Evolutionary conservation across 768 basidiomycete species (phyloP).

Genomic region (Rhodosporidiobolus sp.): DNA sequence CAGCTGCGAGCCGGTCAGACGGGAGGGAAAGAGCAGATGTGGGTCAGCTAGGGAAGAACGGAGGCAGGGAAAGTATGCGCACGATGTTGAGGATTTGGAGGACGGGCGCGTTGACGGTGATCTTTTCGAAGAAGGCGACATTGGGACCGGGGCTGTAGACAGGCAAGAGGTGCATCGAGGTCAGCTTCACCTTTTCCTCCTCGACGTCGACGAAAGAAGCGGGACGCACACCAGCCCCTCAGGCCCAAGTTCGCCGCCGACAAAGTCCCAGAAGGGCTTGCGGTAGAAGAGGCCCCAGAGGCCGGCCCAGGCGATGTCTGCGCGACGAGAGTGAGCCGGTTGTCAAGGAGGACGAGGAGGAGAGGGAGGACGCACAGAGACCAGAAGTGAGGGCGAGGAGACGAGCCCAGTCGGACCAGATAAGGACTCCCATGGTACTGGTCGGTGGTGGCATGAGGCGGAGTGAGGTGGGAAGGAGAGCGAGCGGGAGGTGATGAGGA

Average conservation of each 20-base stretch:
- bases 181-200: background rate
- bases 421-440: slow-evolving; percentile 66
- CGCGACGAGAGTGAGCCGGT: slow-evolving; percentile 13
- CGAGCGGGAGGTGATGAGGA: background rate
- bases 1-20: slow-evolving; percentile 52
- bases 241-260: slow-evolving; percentile 64
- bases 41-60: background rate
- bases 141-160: slow-evolving; percentile 59
- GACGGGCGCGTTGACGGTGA: slow-evolving; percentile 75
- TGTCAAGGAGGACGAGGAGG: background rate
- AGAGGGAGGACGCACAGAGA: slow-evolving; percentile 37
- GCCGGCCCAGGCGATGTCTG: slow-evolving; percentile 75
- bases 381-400: slow-evolving; percentile 45
- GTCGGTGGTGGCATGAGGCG: slow-evolving; percentile 11
- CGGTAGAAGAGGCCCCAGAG: slow-evolving; percentile 79
- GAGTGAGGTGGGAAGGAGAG: slow-evolving; percentile 6
- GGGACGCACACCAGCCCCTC: slow-evolving; percentile 42
- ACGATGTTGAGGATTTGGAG: slow-evolving; percentile 66
- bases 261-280: slow-evolving; percentile 96
- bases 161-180: background rate
- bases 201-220: too few species aligned
- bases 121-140: slow-evolving; percentile 61
- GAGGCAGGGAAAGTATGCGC: background rate
- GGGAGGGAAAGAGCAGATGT: background rate
- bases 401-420: slow-evolving; percentile 77